Percentiles rank a stretch among this genome's conserved stretches.
Conservation (phyloP, 768 basidiomycete species). For the Chalciporus piperatus region DNA sequence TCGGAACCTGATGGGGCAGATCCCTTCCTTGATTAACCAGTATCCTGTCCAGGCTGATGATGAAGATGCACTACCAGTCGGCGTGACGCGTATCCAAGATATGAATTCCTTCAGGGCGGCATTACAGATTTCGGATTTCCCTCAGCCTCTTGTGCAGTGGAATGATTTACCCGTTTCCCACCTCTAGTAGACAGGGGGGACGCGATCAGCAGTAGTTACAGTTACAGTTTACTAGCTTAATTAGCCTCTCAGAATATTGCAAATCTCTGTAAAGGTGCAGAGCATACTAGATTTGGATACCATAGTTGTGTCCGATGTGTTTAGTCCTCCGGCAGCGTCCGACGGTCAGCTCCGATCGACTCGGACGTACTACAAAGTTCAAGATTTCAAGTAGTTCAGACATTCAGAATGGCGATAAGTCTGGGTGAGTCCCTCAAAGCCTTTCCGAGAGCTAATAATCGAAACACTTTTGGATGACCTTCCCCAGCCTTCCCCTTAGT, state of each 20-base stretch:
- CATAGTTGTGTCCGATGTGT: too few species aligned
- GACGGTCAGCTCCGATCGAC: too few species aligned
- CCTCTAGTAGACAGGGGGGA: slow-evolving; percentile 37
- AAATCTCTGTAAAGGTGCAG: too few species aligned
- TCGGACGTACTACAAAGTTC: too few species aligned
- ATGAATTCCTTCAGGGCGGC: slow-evolving; percentile 61
- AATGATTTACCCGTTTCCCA: slow-evolving; percentile 64
- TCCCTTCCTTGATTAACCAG: slow-evolving; percentile 56
- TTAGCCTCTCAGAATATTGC: not conserved
- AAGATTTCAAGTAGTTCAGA: too few species aligned
- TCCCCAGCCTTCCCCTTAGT: too few species aligned
- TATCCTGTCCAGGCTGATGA: slow-evolving; percentile 56
- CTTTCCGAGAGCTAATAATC: too few species aligned
- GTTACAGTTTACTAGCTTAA: not conserved
- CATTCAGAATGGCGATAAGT: too few species aligned
- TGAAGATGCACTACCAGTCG: slow-evolving; percentile 41
- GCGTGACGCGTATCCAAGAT: slow-evolving; percentile 64
- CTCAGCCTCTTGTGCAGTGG: slow-evolving; percentile 73
- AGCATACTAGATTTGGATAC: too few species aligned
- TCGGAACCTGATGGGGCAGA: slow-evolving; percentile 45
- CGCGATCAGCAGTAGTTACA: not conserved
- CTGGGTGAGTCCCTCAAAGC: too few species aligned
- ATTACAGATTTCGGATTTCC: slow-evolving; percentile 51
- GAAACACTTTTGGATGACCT: too few species aligned
- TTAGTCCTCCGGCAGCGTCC: too few species aligned